phyloP scores from a whole-genome alignment of 306 rosid species.

The Leucaena leucocephala region DNA sequence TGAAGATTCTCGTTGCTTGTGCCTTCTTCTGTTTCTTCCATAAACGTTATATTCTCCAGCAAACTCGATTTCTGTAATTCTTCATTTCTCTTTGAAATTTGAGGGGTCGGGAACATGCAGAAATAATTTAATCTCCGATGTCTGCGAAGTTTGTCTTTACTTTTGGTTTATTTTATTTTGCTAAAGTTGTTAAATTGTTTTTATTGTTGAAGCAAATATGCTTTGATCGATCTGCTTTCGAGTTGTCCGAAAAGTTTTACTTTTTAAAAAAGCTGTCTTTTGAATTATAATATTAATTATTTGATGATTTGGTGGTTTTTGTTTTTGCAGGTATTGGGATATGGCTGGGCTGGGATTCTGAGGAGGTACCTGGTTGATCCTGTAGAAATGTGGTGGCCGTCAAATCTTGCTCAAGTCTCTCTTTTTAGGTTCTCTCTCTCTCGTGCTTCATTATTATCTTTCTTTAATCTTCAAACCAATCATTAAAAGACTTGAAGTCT shows the following conservation, averaged over 20 bases:
- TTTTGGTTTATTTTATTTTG: background rate
- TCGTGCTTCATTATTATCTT: conserved; percentile 21
- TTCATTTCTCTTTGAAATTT: background rate
- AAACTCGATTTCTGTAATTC: background rate
- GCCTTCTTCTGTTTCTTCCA: background rate
- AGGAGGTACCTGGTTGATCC: conserved; percentile 96
- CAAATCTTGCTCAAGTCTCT: conserved; percentile 98
- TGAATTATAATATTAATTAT: background rate
- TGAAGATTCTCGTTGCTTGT: conserved; percentile 14
- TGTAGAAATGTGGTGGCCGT: conserved; percentile 99
- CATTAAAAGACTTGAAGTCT: background rate
- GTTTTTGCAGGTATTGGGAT: conserved; percentile 76
- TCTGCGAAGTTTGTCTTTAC: conserved; percentile 28
- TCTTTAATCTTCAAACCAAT: background rate
- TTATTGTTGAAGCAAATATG: conserved; percentile 34
- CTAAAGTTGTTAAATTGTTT: too few species aligned
- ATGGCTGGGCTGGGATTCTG: conserved; percentile 99
- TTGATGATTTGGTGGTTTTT: background rate
- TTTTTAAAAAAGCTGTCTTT: conserved; percentile 24
- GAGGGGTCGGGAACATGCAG: background rate
- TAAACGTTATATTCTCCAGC: background rate
- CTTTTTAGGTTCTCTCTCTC: conserved; percentile 71
- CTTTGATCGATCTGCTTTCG: conserved; percentile 14
- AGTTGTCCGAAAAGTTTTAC: conserved; percentile 23
- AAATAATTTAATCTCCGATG: background rate